Evolutionary conservation across 805 yeast species (phyloP), one percentile per base, ranked within the genome.

Genomic region (Gaillardinia entomophila): DNA sequence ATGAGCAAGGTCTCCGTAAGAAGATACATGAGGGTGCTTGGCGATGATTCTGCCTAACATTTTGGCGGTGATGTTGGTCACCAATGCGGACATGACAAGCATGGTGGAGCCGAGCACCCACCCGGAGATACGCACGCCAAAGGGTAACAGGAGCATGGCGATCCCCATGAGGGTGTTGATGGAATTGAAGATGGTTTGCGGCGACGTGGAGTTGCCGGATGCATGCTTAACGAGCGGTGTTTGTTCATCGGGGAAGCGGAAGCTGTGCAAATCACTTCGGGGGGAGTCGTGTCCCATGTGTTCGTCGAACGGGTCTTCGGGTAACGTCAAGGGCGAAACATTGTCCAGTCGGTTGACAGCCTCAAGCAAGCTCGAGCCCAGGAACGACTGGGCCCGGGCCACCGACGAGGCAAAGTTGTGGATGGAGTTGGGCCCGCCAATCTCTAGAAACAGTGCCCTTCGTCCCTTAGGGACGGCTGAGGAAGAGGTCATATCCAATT

Each of bases 1-100:
- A 46, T 75, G 80, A 3, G 94, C 95, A 30, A 88, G 66, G 60
- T 88, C 96, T 0, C 95, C 94, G 54, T 87, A 88, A 0, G 96
- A 83, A 68, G 82, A 78, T 33, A 87, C 60, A 0, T 92, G 79
- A 12, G 74, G 79, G 58, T 87, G 92, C 1, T 87, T 80, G 40
- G 81, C 87, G 71, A 87, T 71, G 42, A 95, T 79, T 37, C 73
- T 69, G 11, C 90, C 79, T 28, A 79, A 51, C 12, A 77, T 46
- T 24, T 69, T 60, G 1, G 83, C 83, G 0, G 84, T 73, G 40
- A 62, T 55, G 36, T 66, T 60, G 0, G 85, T 75, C 3, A 64
- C 45, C n/a, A 68, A 30, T 0, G 80, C 78, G 35, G 76, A 68
- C 1, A 54, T 35, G 0, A 63, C 29, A 14, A 79, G 45, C 6